Evolutionary conservation across 345 rosid species (phyloP).

Genomic region (Murraya paniculata): DNA sequence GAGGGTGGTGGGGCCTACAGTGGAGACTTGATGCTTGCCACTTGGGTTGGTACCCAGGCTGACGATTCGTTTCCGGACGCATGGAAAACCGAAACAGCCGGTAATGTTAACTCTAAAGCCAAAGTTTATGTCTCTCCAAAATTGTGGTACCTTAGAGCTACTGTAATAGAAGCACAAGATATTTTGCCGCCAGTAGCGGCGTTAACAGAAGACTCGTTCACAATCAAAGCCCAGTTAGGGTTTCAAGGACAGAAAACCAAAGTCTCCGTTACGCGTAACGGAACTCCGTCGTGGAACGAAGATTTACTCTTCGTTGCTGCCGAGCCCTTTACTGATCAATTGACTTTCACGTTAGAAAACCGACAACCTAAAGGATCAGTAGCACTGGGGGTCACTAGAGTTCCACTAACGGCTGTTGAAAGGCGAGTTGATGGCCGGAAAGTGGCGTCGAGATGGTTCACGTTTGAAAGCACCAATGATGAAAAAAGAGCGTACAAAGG

Average conservation of each 20-base stretch:
- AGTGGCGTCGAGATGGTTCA: conserved; percentile 68
- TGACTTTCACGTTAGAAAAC: conserved; percentile 54
- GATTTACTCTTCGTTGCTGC: conserved; percentile 78
- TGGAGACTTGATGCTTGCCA: conserved; percentile 87
- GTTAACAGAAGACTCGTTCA: conserved; percentile 53
- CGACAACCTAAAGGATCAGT: conserved; percentile 53
- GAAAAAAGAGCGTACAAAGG: conserved; percentile 64
- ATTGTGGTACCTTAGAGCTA: conserved; percentile 81
- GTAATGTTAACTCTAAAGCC: conserved; percentile 61
- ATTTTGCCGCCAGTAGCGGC: conserved; percentile 34
- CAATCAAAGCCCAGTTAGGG: conserved; percentile 71
- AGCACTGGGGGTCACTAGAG: conserved; percentile 40
- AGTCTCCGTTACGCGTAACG: conserved; percentile 48
- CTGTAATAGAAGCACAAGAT: conserved; percentile 77
- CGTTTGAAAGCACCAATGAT: conserved; percentile 45
- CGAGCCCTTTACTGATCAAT: conserved; percentile 65
- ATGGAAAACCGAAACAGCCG: conserved; percentile 79
- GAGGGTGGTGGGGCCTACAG: conserved; percentile 67
- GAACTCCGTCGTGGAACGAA: conserved; percentile 79
- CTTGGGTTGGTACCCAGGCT: conserved; percentile 95
- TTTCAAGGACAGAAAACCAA: conserved; percentile 75
- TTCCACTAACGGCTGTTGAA: conserved; percentile 55
- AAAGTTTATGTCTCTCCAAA: conserved; percentile 82
- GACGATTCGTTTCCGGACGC: conserved; percentile 92
- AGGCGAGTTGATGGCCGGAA: conserved; percentile 85